phyloP scores from a whole-genome alignment of 73 alveolate species.

The Tetrahymena thermophila region DNA sequence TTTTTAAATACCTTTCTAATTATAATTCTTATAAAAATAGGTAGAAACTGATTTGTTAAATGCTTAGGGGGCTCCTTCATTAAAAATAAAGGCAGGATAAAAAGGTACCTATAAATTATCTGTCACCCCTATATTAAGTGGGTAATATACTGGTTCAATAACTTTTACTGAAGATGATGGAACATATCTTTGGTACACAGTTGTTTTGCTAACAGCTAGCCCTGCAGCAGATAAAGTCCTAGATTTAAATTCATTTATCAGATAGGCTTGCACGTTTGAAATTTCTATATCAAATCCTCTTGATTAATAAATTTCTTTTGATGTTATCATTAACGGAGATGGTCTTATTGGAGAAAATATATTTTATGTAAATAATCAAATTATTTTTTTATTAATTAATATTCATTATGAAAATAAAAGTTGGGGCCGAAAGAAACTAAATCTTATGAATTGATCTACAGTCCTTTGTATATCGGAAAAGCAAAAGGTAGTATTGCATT shows the following conservation, averaged over 20 bases:
- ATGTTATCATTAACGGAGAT: constrained; percentile 87
- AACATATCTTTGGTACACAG: constrained; percentile 87
- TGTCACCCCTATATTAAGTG: constrained; percentile 89
- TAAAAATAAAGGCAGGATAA: constrained; percentile 33
- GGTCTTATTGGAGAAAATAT: constrained; percentile 85
- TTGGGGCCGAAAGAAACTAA: constrained; percentile 70
- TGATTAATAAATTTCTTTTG: constrained; percentile 78
- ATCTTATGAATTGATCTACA: constrained; percentile 79
- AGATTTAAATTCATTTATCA: constrained; percentile 77
- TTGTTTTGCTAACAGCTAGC: constrained; percentile 59
- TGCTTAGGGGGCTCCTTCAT: constrained; percentile 70
- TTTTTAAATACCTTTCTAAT: no score
- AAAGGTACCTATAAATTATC: constrained; percentile 21
- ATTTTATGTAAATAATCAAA: constrained; percentile 29
- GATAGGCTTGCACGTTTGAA: constrained; percentile 87
- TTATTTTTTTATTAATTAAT: not conserved
- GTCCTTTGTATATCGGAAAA: constrained; percentile 90
- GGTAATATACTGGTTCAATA: constrained; percentile 90
- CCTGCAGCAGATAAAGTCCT: constrained; percentile 80
- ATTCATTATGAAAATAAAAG: not conserved
- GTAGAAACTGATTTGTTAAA: constrained; percentile 92
- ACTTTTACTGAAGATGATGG: constrained; percentile 87
- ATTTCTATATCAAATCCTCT: constrained; percentile 83
- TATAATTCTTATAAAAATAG: constrained; percentile 27
- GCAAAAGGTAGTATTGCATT: constrained; percentile 90